Evolutionary conservation across 2,329 filamentous ascomycete genomes (phyloP), one percentile per base, ranked within the genome.

Genomic region (Paracoccidioides brasiliensis): DNA sequence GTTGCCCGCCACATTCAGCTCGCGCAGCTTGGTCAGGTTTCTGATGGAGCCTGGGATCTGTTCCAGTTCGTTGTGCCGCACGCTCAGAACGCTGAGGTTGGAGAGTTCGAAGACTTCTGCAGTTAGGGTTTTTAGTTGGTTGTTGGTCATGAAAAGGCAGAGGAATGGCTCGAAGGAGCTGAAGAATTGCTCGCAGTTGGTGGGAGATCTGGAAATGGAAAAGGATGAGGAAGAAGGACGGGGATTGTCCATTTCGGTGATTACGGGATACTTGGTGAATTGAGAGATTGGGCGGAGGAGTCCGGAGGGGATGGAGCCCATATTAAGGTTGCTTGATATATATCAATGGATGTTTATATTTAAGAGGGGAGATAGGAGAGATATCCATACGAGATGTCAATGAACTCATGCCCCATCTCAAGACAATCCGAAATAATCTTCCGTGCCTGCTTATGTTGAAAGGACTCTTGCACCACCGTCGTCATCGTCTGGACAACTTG

Each of bases 1-100:
- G 57, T 77, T 77, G 35, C 70, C 69, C 1, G 72, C 69, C 30
- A 77, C 58, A 41, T 76, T 76, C n/a, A 76, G 60, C 32, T 72
- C 70, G 62, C 72, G 67, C 43, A 77, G 63, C 46, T 68, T 67
- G 7, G 63, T 69, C 53, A 77, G 61, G 51, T 66, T 70, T 49
- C 69, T 61, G 40, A 77, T 74, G 0, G 69, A 65, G 8, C 67
- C 59, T 1, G 73, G 73, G 28, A 77, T 66, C 30, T 69, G 66
- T 0, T 63, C 66, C 5, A 77, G 64, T 49, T 73, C 69, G 63
- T 77, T 77, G 52, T 72, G 70, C 2, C 74, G 72, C 49, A 77
- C 58, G 60, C 73, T 76, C 8, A 77, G 67, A 3, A 74, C 69
- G 35, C 67, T 70, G 14, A 76, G 63, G 41, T 67, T 66, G 28